phyloP scores from a whole-genome alignment of 768 basidiomycete genomes.

The Termitomyces sp. region DNA sequence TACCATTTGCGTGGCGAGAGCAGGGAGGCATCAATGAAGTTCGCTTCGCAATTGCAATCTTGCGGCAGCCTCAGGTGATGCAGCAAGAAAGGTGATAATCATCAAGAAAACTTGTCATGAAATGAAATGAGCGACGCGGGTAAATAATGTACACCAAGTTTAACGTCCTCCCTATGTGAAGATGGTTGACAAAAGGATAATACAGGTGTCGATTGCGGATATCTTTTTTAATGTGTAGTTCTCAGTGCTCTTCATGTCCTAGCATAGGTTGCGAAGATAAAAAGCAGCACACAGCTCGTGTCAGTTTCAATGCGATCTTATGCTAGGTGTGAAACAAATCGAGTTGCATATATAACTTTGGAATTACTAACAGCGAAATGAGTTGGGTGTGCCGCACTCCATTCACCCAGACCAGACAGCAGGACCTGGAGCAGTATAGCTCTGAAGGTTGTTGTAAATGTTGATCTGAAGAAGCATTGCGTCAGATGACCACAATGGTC shows the following conservation, averaged over 20 bases:
- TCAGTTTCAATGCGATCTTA: not conserved
- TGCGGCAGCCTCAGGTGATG: constrained; percentile 1
- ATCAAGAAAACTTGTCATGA: not conserved
- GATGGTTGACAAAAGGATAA: not conserved
- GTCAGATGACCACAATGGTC: not conserved
- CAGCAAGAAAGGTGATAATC: constrained; percentile 6
- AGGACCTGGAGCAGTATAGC: constrained; percentile 37
- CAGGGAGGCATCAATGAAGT: too few species aligned
- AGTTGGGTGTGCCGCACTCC: not conserved
- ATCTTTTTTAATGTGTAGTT: not conserved
- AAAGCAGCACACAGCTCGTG: too few species aligned
- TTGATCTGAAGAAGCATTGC: constrained; percentile 26
- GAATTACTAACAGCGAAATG: not conserved
- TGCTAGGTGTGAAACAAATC: not conserved
- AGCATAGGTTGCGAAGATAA: not conserved
- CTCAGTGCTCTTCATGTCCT: not conserved
- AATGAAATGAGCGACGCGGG: too few species aligned
- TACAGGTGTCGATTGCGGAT: not conserved
- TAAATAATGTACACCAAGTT: too few species aligned
- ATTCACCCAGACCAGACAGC: constrained; percentile 34
- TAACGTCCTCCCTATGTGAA: not conserved
- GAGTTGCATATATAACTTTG: not conserved
- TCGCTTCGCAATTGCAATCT: not conserved
- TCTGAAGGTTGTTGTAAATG: constrained; percentile 53
- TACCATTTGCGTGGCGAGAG: not conserved